Evolutionary conservation across 1,139 yeast genomes (phyloP).

Genomic region (Suhomyces atakaporum): DNA sequence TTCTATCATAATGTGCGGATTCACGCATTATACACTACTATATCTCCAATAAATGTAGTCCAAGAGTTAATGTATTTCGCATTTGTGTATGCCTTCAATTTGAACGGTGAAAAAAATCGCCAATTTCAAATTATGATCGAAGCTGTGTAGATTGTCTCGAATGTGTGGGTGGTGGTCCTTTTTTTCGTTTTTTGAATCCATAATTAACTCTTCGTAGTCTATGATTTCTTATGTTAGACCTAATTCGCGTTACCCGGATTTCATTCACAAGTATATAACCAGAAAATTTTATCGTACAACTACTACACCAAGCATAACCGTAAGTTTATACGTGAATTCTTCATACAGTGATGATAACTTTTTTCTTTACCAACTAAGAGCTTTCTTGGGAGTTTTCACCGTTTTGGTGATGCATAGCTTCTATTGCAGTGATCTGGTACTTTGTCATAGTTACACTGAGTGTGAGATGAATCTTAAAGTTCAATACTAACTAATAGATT

Average conservation of each 20-base stretch:
- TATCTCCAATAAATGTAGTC: too few relatives aligned
- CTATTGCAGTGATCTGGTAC: constrained; percentile 51
- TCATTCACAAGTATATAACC: constrained; percentile 3
- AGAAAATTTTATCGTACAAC: constrained; percentile 3
- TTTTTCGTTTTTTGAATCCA: too few relatives aligned
- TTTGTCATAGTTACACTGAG: constrained; percentile 57
- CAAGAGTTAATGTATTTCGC: too few relatives aligned
- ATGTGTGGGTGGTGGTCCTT: too few relatives aligned
- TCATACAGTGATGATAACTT: constrained; percentile 25
- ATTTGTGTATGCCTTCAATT: too few relatives aligned
- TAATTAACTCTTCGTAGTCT: too few relatives aligned
- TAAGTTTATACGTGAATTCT: constrained; percentile 3
- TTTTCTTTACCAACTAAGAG: constrained; percentile 42
- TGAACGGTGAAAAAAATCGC: too few relatives aligned
- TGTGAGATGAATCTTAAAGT: constrained; percentile 8
- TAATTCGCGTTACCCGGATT: constrained; percentile 15
- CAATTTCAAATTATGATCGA: too few relatives aligned
- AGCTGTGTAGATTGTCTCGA: too few relatives aligned
- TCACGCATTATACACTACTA: too few relatives aligned
- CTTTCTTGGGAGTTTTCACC: constrained; percentile 38
- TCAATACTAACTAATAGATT: constrained; percentile 8
- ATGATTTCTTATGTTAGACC: too few relatives aligned
- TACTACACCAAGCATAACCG: constrained; percentile 1
- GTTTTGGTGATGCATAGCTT: constrained; percentile 45
- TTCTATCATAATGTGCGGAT: too few relatives aligned